Percentiles rank a stretch among this genome's conserved stretches.
These are phyloP conservation scores for Candida methanosorbosa DNA, from an alignment of 805 yeast species.

Conservation along the genomic window DNA sequence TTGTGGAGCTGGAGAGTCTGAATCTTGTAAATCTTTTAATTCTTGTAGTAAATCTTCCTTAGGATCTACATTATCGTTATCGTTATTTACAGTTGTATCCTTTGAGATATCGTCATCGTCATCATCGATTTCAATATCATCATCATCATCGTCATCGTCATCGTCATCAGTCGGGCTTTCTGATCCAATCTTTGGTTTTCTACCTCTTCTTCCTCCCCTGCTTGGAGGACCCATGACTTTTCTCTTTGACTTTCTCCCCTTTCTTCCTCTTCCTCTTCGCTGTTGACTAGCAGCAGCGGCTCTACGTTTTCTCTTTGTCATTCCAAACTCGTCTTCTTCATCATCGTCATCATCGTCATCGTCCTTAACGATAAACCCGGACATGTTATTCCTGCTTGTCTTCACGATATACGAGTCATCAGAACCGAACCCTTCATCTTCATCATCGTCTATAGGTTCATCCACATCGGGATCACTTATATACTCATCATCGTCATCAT, in stretches of 20 bases:
- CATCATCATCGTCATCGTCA: slow-evolving; percentile 3
- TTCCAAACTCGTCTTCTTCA: slow-evolving; percentile 10
- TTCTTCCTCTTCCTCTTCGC: slow-evolving; percentile 1
- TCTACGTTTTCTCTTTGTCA: slow-evolving; percentile 1
- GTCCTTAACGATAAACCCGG: slow-evolving; percentile 17
- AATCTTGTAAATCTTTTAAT: slow-evolving; percentile 52
- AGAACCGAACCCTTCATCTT: slow-evolving; percentile 9
- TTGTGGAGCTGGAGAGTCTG: slow-evolving; percentile 47
- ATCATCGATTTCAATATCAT: slow-evolving; percentile 7
- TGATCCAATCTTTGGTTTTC: too few relatives aligned
- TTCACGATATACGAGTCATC: slow-evolving; percentile 13
- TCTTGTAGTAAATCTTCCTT: slow-evolving; percentile 49
- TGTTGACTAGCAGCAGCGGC: background rate
- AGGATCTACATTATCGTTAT: slow-evolving; percentile 9
- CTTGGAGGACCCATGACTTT: slow-evolving; percentile 1
- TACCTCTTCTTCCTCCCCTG: slow-evolving; percentile 2
- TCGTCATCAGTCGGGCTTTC: too few relatives aligned
- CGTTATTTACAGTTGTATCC: slow-evolving; percentile 1
- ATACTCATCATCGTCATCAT: slow-evolving; percentile 20
- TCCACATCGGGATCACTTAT: slow-evolving; percentile 14
- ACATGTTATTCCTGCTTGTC: slow-evolving; percentile 5
- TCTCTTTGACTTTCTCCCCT: slow-evolving; percentile 6
- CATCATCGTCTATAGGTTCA: slow-evolving; percentile 16
- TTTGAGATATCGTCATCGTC: slow-evolving; percentile 1
- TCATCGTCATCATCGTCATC: slow-evolving; percentile 15